Conservation (phyloP, 2,329 filamentous ascomycete genomes). For the Bimuria novae-zelandiae region DNA sequence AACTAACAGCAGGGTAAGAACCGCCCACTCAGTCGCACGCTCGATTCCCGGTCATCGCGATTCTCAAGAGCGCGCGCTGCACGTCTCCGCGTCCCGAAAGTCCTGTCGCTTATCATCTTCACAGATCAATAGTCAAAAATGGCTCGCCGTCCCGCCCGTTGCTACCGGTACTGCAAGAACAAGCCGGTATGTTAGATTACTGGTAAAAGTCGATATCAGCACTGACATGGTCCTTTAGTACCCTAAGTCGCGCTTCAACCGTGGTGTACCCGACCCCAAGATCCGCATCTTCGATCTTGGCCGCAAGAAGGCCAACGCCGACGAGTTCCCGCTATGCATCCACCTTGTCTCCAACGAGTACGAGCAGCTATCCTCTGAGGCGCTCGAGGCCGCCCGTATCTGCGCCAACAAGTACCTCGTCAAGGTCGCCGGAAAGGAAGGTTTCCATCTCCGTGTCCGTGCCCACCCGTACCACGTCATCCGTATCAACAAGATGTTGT, state of each 20-base stretch:
- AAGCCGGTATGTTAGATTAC: slow-evolving; percentile 69
- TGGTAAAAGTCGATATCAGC: slow-evolving; percentile 32
- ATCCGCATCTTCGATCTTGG: slow-evolving; percentile 98
- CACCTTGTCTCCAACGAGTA: slow-evolving; percentile 99
- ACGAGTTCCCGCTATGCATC: slow-evolving; percentile 97
- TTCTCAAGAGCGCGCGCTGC: slow-evolving; percentile 6
- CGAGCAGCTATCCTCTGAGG: slow-evolving; percentile 99
- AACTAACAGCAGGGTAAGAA: slow-evolving; percentile 39
- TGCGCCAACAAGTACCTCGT: slow-evolving; percentile 98
- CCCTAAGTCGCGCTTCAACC: slow-evolving; percentile 99
- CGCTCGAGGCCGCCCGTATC: slow-evolving; percentile 99
- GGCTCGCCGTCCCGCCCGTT: slow-evolving; percentile 98
- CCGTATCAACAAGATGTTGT: slow-evolving; percentile 99
- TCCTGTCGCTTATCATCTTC: slow-evolving; percentile 46
- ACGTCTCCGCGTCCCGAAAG: slow-evolving; percentile 4
- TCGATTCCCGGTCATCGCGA: background rate
- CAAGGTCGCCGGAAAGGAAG: slow-evolving; percentile 71
- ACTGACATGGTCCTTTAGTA: slow-evolving; percentile 71
- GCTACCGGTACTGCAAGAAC: slow-evolving; percentile 99
- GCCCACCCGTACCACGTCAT: slow-evolving; percentile 99
- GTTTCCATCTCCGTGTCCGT: slow-evolving; percentile 73
- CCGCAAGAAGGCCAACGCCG: slow-evolving; percentile 97
- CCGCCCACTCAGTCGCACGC: background rate
- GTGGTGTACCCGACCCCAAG: slow-evolving; percentile 85
- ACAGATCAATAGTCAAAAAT: slow-evolving; percentile 75